phyloP scores from a whole-genome alignment of 352 stramenopile species.

The Globisporangium megalacanthum region DNA sequence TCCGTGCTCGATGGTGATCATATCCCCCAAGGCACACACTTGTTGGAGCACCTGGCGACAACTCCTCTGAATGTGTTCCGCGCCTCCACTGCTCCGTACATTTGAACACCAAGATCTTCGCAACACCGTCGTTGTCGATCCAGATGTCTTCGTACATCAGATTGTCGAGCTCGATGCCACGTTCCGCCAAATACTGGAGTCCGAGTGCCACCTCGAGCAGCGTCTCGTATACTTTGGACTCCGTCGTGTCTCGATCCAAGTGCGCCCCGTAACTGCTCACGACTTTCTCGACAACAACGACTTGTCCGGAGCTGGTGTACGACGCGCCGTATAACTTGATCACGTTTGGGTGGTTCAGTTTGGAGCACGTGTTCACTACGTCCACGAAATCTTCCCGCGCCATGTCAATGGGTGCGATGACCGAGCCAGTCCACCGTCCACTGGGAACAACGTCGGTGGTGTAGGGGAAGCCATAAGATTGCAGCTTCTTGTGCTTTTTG shows the following conservation, averaged over 20 bases:
- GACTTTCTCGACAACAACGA: not conserved
- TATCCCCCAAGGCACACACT: no score
- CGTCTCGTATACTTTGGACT: not conserved
- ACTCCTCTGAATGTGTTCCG: no score
- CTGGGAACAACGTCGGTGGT: not conserved
- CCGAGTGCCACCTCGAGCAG: conserved; percentile 14
- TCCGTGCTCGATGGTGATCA: no score
- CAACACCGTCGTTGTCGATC: not conserved
- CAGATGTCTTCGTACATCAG: conserved; percentile 1
- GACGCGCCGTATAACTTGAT: conserved; percentile 11
- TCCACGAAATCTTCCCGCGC: not conserved
- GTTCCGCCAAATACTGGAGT: conserved; percentile 21
- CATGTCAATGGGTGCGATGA: conserved; percentile 9
- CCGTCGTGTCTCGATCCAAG: no score
- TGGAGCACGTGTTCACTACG: conserved; percentile 14
- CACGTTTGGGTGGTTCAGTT: conserved; percentile 24
- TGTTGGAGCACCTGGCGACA: no score
- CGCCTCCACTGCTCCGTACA: not conserved
- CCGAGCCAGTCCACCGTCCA: conserved; percentile 11
- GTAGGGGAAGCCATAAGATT: no score
- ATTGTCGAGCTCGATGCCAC: not conserved
- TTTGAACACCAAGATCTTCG: not conserved
- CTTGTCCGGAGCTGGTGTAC: not conserved
- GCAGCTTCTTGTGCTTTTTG: no score
- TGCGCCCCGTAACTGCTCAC: not conserved